Evolutionary conservation across 163 green algal species (phyloP), one percentile per base, ranked within the genome.

Genomic region (Volvox carteri): DNA sequence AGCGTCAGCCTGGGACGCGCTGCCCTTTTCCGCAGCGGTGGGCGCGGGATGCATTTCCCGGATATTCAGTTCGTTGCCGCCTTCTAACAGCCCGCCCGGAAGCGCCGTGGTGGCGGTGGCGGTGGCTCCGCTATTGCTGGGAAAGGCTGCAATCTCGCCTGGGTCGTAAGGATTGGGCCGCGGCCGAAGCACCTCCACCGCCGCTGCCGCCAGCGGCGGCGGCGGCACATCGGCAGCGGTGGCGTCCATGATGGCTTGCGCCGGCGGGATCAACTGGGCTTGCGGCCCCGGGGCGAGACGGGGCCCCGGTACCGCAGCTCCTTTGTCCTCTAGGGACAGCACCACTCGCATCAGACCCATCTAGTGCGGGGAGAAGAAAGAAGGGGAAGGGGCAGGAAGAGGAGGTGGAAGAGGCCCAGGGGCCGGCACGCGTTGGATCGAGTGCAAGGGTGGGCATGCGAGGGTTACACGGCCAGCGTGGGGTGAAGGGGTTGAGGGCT

Each of bases 271-370:
- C 30, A 75, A 9, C n/a, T 42, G 2, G 14, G 67, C 58, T 65
- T 58, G 37, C 41, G 54, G 54, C 25, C 5, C 28, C 54, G 25
- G 54, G 54, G 8, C 54, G 19, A 65, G 54, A 35, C 2, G 72
- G 78, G n/a, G n/a, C n/a, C n/a, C n/a, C 2, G 83, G 33, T 12
- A 70, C 23, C 21, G 86, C 86, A 0, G 92, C 85, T 14, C 93
- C 94, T 37, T 90, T 80, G 76, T 96, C 94, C 44, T 96, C 92
- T 19, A 96, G 85, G 0, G 94, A 94, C 50, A 96, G 76, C 5
- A 97, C 86, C 21, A 97, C 92, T 9, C 94, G 90, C 30, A 97
- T 75, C 11, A 90, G 81, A 8, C 91, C 95, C 18, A 97, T 89
- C 94, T 96, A 93, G 70, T 37, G 50, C 4, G 62, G 8, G 6